Percentiles rank a stretch among this genome's conserved stretches.
These are phyloP conservation scores for Protomyces pachydermus DNA, from an alignment of 1,139 yeast species.

Conservation along the genomic window DNA sequence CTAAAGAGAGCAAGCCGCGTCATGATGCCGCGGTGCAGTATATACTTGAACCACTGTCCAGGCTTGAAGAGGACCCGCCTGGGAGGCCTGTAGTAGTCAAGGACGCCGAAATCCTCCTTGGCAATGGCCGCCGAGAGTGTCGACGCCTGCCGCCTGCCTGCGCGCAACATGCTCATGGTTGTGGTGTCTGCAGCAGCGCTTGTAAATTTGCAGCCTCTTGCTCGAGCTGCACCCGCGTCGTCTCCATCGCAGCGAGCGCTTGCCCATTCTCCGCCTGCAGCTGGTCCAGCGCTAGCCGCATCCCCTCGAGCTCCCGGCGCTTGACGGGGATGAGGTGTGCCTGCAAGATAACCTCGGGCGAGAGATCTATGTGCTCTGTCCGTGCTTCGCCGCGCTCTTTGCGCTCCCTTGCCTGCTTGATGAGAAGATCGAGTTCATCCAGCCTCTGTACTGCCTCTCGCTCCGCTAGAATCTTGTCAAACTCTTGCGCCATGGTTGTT, in stretches of 20 bases:
- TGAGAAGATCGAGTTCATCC: conserved; percentile 17
- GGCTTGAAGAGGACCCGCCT: not conserved
- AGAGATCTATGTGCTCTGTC: conserved; percentile 1
- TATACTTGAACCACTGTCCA: not conserved
- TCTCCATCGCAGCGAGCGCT: not conserved
- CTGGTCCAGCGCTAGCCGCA: not conserved
- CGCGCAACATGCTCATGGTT: not conserved
- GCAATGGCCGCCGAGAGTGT: not conserved
- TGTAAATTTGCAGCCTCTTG: not conserved
- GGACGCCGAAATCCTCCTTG: not conserved
- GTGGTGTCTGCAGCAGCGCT: conserved; percentile 1
- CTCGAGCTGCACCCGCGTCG: conserved; percentile 2
- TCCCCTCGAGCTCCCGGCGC: conserved; percentile 3
- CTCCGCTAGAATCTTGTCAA: conserved; percentile 13
- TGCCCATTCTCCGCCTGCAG: conserved; percentile 10
- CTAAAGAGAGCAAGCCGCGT: not conserved
- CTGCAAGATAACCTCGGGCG: conserved; percentile 16
- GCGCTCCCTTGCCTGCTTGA: conserved; percentile 9
- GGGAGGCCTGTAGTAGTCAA: not conserved
- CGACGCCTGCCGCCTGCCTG: not conserved
- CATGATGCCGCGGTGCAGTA: not conserved
- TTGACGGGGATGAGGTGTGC: conserved; percentile 22
- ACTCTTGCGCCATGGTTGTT: conserved; percentile 2
- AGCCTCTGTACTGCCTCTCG: conserved; percentile 7
- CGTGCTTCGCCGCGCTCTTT: not conserved